Percentiles rank a stretch among this genome's conserved stretches.
phyloP scores from a whole-genome alignment of 805 yeast genomes.

The Maudiozyma barnettii region DNA sequence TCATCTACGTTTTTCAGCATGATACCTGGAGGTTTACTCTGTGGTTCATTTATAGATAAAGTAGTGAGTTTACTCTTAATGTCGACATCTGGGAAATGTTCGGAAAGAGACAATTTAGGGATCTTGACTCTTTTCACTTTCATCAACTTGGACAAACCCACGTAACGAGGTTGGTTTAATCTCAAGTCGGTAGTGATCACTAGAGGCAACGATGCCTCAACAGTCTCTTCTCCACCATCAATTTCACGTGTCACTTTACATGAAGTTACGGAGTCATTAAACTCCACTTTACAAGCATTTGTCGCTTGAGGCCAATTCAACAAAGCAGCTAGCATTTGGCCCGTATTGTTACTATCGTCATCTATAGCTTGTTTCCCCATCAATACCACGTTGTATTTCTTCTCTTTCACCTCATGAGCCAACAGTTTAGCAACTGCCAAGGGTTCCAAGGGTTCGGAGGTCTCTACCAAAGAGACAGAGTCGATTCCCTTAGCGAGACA shows the following conservation, averaged over 20 bases:
- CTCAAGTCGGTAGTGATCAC: conserved; percentile 89
- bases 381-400: conserved; percentile 67
- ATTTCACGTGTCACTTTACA: conserved; percentile 70
- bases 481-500: conserved; percentile 96
- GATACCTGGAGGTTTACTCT: conserved; percentile 70
- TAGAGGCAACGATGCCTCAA: conserved; percentile 70
- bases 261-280: conserved; percentile 38
- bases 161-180: conserved; percentile 90
- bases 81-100: conserved; percentile 57
- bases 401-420: conserved; percentile 58
- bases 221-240: conserved; percentile 88
- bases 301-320: conserved; percentile 96
- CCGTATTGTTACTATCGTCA: conserved; percentile 90
- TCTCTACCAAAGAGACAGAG: conserved; percentile 70
- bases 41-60: conserved; percentile 75
- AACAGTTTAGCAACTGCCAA: conserved; percentile 81
- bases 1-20: conserved; percentile 78
- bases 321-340: conserved; percentile 91
- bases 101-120: conserved; percentile 47
- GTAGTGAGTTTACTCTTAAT: conserved; percentile 54
- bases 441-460: conserved; percentile 69
- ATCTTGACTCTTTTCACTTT: conserved; percentile 96
- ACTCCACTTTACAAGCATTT: conserved; percentile 76
- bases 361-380: conserved; percentile 97
- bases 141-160: conserved; percentile 94